These are phyloP conservation scores for Elaphomyces granulatus DNA, from an alignment of 495 filamentous ascomycete genomes.

Conservation along the genomic window DNA sequence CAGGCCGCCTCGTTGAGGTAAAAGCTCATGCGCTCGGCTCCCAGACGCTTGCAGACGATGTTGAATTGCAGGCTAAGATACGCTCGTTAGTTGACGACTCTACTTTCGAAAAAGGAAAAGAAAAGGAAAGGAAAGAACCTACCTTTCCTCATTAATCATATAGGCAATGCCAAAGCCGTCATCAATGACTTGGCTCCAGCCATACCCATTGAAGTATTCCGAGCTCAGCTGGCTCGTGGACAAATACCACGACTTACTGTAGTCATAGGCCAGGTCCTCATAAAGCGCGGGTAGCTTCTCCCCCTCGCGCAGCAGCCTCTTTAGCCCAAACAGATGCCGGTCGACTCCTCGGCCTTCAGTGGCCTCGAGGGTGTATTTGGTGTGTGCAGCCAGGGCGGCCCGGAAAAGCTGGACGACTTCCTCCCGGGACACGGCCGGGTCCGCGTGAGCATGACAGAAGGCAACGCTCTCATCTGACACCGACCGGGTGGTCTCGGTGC, in stretches of 20 bases:
- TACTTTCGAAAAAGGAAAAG: neutral
- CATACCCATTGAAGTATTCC: conserved; percentile 98
- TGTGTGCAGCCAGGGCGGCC: conserved; percentile 65
- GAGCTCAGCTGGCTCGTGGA: conserved; percentile 79
- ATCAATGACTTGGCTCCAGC: conserved; percentile 97
- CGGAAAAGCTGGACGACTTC: conserved; percentile 60
- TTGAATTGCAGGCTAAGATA: conserved; percentile 80
- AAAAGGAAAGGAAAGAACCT: conserved; percentile 2
- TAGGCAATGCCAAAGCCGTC: conserved; percentile 96
- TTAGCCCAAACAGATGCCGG: conserved; percentile 90
- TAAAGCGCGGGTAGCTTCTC: conserved; percentile 72
- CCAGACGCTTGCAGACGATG: conserved; percentile 86
- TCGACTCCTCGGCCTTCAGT: conserved; percentile 89
- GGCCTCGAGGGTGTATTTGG: conserved; percentile 80
- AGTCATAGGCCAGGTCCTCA: conserved; percentile 71
- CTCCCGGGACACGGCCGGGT: conserved; percentile 44
- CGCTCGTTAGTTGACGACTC: conserved; percentile 10
- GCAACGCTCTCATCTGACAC: conserved; percentile 87
- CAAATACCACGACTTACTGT: conserved; percentile 81
- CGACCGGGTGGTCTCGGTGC: conserved; percentile 88
- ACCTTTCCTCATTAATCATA: conserved; percentile 98
- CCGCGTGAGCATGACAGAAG: conserved; percentile 75
- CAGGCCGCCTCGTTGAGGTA: conserved; percentile 86
- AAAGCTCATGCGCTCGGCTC: conserved; percentile 84
- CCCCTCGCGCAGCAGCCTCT: conserved; percentile 71